These are phyloP conservation scores for Ceratobasidium sp. DNA, from an alignment of 1,284 basidiomycete species.

Conservation along the genomic window DNA sequence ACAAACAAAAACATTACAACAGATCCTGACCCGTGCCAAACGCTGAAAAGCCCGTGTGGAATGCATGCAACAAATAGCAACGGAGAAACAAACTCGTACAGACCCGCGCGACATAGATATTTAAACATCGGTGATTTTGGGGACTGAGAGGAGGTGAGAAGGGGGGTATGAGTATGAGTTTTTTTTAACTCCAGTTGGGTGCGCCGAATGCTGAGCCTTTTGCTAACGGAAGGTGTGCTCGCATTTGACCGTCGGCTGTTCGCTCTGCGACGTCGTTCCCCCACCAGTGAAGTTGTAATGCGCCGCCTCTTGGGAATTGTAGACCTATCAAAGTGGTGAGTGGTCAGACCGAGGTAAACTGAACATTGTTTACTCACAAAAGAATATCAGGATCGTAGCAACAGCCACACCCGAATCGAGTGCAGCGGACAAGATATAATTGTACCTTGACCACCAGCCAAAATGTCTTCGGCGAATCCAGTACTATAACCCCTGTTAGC, in stretches of 20 bases:
- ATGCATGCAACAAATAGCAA: not conserved
- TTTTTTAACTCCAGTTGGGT: conserved; percentile 15
- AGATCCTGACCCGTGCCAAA: conserved; percentile 10
- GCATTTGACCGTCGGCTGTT: conserved; percentile 73
- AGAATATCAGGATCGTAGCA: conserved; percentile 73
- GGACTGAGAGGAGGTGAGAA: not conserved
- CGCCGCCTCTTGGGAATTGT: conserved; percentile 52
- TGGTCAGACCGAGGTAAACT: too few relatives aligned
- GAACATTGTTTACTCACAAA: conserved; percentile 55
- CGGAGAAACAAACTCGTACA: conserved; percentile 8
- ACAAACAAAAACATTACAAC: conserved; percentile 30
- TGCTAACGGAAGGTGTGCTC: conserved; percentile 65
- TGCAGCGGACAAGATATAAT: conserved; percentile 70
- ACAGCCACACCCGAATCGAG: conserved; percentile 74
- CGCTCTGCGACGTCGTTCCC: conserved; percentile 76
- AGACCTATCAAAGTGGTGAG: not conserved
- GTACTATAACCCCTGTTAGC: too few relatives aligned
- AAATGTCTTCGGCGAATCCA: conserved; percentile 53
- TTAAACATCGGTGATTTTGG: not conserved
- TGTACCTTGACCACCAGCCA: conserved; percentile 55
- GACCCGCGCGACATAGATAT: conserved; percentile 13
- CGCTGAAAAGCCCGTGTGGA: conserved; percentile 15
- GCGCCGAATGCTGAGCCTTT: conserved; percentile 71
- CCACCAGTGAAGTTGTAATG: conserved; percentile 68
- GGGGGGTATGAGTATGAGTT: not conserved